These are phyloP conservation scores for Hypoxylon perforatum DNA, from an alignment of 495 filamentous ascomycete genomes.

Conservation along the genomic window DNA sequence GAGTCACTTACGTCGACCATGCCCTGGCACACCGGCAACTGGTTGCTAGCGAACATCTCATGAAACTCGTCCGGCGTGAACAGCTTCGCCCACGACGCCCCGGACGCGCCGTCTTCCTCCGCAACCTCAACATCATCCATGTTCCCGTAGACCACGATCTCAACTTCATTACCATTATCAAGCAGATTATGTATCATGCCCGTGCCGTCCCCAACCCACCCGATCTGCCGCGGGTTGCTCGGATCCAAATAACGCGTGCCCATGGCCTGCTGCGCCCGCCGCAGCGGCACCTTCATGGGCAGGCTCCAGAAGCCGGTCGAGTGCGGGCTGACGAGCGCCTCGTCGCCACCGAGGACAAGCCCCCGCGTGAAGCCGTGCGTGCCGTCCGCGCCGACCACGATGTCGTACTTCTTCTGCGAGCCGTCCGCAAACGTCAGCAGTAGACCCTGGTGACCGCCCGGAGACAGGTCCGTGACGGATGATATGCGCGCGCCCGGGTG, in stretches of 20 bases:
- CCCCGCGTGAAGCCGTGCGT: conserved; percentile 34
- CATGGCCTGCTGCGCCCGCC: conserved; percentile 37
- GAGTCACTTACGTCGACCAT: conserved; percentile 40
- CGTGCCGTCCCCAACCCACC: conserved; percentile 40
- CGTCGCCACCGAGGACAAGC: conserved; percentile 40
- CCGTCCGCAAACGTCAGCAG: conserved; percentile 39
- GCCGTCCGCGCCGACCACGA: conserved; percentile 44
- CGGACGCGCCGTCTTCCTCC: conserved; percentile 15
- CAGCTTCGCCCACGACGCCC: conserved; percentile 37
- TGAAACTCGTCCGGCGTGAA: conserved; percentile 46
- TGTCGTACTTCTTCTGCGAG: conserved; percentile 38
- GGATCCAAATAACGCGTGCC: conserved; percentile 38
- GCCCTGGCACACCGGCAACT: conserved; percentile 33
- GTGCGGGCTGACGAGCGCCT: conserved; percentile 20
- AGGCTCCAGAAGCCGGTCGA: conserved; percentile 41
- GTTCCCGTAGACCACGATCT: conserved; percentile 32
- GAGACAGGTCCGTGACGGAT: conserved; percentile 31
- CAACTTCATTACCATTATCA: conserved; percentile 35
- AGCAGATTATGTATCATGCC: conserved; percentile 34
- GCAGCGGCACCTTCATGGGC: conserved; percentile 38
- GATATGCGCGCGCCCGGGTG: conserved; percentile 34
- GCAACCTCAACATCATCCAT: conserved; percentile 5
- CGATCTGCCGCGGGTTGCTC: conserved; percentile 22
- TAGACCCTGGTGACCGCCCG: conserved; percentile 31
- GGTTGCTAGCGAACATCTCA: conserved; percentile 33